Base-by-base conservation (phyloP, 1,284 basidiomycete genomes). In the Trichosporon sp. region DNA sequence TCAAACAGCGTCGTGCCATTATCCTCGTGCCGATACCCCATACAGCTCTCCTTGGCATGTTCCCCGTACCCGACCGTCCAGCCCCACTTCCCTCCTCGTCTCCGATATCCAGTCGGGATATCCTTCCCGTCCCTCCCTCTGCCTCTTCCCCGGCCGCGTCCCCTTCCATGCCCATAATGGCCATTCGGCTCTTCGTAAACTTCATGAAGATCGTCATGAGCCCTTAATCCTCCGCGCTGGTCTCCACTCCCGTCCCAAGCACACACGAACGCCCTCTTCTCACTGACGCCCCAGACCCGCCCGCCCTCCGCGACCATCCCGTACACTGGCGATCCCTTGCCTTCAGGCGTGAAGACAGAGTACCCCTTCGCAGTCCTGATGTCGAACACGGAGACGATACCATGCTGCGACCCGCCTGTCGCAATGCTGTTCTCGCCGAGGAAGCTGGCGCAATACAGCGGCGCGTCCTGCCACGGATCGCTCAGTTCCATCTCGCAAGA, bases 271-370 rank as follows among this genome's bases (percentile, higher is more conserved):
- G 77, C 79, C 16, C 83, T 69, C 14, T 70, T 72, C 67, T 84
- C 81, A 26, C 80, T 83, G 0, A 83, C 84, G 14, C 81, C 84
- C 80, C 81, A 85, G 16, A 85, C 67, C n/a, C 80, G 76, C 12
- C 79, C 80, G 19, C 80, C 80, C 46, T 84, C 84, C 1, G 77
- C 79, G 54, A 73, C 71, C 3, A 85, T 65, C 2, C 75, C 73
- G 68, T 85, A 85, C 0, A 85, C 81, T 0, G 84, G 84, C 2
- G 76, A 79, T 2, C 82, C 80, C 59, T 81, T 80, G 4, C 81
- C 78, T 7, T 78, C 78, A 0, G 84, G 83, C 19, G 82, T 78
- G 69, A 84, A 85, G 63, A 79, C 76, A 1, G 78, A 80, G 77
- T 81, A 83, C 3, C 81, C 82, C 1, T 37, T 43, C 1, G 12